These are phyloP conservation scores for Deakozyma indianensis DNA, from an alignment of 805 yeast genomes.

Conservation along the genomic window DNA sequence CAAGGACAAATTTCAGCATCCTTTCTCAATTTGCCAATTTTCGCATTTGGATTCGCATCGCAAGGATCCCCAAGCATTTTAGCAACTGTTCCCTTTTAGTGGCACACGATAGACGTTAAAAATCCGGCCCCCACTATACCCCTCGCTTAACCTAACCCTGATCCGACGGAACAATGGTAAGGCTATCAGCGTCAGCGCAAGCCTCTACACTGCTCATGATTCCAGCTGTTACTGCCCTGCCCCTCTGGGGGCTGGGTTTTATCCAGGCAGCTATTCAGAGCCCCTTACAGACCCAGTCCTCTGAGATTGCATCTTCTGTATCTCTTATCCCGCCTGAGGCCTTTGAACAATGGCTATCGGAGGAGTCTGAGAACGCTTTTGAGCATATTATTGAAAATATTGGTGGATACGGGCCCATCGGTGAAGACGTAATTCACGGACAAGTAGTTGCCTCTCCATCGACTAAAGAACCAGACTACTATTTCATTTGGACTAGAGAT, in stretches of 20 bases:
- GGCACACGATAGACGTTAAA: no score
- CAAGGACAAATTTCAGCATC: no score
- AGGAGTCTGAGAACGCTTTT: constrained; percentile 30
- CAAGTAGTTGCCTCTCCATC: constrained; percentile 83
- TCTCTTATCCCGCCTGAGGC: constrained; percentile 20
- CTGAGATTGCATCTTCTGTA: constrained; percentile 6
- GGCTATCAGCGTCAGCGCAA: no score
- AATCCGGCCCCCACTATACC: no score
- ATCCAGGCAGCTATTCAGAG: not conserved
- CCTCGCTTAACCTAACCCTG: no score
- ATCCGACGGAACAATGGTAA: no score
- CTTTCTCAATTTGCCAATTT: no score
- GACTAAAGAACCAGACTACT: constrained; percentile 55
- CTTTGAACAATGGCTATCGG: constrained; percentile 35
- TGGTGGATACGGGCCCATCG: constrained; percentile 31
- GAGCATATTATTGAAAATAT: constrained; percentile 37
- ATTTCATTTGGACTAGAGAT: constrained; percentile 84
- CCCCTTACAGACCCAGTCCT: not conserved
- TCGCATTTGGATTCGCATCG: no score
- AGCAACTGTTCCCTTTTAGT: no score
- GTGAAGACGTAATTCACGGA: constrained; percentile 39
- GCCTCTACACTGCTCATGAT: no score
- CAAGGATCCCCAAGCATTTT: no score
- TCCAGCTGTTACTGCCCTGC: not conserved
- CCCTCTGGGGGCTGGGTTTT: not conserved